phyloP scores from a whole-genome alignment of 2,329 filamentous ascomycete species.

The Trichophyton simii region DNA sequence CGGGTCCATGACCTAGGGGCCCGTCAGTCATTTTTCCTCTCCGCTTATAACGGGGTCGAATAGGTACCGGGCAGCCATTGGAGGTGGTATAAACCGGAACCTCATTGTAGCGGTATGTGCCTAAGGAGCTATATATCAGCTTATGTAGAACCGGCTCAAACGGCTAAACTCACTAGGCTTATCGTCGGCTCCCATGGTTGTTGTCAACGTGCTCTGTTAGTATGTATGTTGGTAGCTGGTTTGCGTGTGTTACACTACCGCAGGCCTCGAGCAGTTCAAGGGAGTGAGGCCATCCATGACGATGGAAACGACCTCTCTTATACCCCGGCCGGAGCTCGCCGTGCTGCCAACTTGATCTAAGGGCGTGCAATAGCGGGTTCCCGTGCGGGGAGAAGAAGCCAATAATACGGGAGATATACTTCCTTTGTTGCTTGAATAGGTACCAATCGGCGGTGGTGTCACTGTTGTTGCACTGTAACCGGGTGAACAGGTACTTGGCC shows the following conservation, averaged over 20 bases:
- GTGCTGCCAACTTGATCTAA: neutral
- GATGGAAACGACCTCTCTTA: neutral
- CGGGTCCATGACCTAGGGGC: slow-evolving; percentile 37
- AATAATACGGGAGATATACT: neutral
- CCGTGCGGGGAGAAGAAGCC: neutral
- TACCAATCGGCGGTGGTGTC: neutral
- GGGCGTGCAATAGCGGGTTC: neutral
- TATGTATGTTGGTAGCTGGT: neutral
- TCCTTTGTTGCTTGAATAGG: neutral
- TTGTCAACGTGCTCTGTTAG: neutral
- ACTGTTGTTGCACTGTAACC: neutral
- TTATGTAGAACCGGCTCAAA: neutral
- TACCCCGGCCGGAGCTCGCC: neutral
- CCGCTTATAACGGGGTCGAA: neutral
- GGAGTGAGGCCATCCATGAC: neutral
- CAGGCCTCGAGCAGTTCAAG: too few species aligned
- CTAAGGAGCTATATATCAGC: slow-evolving; percentile 14
- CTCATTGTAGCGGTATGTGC: slow-evolving; percentile 43
- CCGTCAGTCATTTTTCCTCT: neutral
- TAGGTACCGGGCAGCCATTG: slow-evolving; percentile 41
- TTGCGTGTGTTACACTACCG: neutral
- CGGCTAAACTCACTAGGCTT: slow-evolving; percentile 12
- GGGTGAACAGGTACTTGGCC: neutral
- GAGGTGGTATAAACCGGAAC: slow-evolving; percentile 48
- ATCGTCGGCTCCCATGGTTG: slow-evolving; percentile 28